These are phyloP conservation scores for Diaporthe helianthi DNA, from an alignment of 2,329 filamentous ascomycete genomes.

Conservation along the genomic window DNA sequence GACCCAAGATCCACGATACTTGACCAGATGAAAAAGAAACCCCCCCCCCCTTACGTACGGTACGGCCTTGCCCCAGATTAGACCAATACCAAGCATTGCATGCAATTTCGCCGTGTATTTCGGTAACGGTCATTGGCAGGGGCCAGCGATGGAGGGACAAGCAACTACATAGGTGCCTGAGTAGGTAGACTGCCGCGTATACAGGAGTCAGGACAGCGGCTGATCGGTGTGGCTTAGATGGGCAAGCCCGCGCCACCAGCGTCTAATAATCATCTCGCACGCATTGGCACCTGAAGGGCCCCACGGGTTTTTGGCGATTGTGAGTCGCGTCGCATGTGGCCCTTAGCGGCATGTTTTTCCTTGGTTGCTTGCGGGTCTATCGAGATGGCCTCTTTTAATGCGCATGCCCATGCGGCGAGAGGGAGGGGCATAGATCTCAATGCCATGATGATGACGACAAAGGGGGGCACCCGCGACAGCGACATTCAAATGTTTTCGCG, in stretches of 20 bases:
- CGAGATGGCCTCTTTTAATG: conserved; percentile 18
- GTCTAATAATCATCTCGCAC: conserved; percentile 10
- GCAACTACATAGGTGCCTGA: too few species aligned
- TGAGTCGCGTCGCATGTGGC: conserved; percentile 18
- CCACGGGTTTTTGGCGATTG: not conserved
- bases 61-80: not conserved
- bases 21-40: too few species aligned
- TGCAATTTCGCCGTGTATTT: not conserved
- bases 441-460: conserved; percentile 23
- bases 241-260: not conserved
- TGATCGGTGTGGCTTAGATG: conserved; percentile 26
- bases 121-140: conserved; percentile 20
- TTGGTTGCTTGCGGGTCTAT: conserved; percentile 15
- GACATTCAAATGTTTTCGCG: conserved; percentile 1
- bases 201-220: conserved; percentile 8
- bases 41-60: not conserved
- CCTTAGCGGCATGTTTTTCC: conserved; percentile 1
- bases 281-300: too few species aligned
- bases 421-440: conserved; percentile 12
- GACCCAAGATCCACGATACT: not conserved
- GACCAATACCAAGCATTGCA: conserved; percentile 20
- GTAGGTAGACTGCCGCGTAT: conserved; percentile 1
- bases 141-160: not conserved
- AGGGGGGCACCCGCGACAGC: conserved; percentile 20
- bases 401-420: not conserved